Conservation (phyloP, 331 rosid species). For the Arachis monticola region DNA sequence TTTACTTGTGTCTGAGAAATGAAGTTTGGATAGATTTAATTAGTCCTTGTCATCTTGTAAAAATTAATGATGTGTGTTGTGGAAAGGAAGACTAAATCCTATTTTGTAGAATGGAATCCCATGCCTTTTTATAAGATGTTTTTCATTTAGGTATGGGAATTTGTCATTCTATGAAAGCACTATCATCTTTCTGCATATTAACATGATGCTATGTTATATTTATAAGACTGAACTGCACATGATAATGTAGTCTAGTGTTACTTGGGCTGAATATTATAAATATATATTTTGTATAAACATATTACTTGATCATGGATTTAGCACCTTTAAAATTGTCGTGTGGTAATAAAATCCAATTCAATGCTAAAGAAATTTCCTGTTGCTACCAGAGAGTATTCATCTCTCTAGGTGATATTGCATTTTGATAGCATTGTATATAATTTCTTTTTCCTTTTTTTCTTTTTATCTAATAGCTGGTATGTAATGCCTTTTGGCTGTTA, state of each 20-base stretch:
- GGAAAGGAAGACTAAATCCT: background rate
- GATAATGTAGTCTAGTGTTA: background rate
- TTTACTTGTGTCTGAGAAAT: background rate
- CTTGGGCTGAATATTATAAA: background rate
- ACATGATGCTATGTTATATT: background rate
- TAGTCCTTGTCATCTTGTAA: background rate
- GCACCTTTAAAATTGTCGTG: background rate
- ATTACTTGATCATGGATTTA: background rate
- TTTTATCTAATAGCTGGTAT: background rate
- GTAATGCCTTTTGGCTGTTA: conserved; percentile 33
- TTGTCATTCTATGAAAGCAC: background rate
- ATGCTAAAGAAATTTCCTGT: background rate
- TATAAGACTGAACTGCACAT: background rate
- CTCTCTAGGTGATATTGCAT: conserved; percentile 6
- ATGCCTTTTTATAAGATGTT: background rate
- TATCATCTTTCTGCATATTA: background rate
- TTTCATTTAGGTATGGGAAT: conserved; percentile 3
- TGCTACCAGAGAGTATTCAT: background rate
- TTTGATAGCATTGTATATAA: conserved; percentile 23
- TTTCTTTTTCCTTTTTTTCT: conserved; percentile 22
- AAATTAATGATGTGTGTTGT: background rate
- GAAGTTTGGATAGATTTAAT: background rate
- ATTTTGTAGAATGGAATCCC: background rate
- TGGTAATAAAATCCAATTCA: background rate
- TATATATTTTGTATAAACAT: background rate